phyloP scores from a whole-genome alignment of 139 green algal genomes.

The Auxenochlorella protothecoides region DNA sequence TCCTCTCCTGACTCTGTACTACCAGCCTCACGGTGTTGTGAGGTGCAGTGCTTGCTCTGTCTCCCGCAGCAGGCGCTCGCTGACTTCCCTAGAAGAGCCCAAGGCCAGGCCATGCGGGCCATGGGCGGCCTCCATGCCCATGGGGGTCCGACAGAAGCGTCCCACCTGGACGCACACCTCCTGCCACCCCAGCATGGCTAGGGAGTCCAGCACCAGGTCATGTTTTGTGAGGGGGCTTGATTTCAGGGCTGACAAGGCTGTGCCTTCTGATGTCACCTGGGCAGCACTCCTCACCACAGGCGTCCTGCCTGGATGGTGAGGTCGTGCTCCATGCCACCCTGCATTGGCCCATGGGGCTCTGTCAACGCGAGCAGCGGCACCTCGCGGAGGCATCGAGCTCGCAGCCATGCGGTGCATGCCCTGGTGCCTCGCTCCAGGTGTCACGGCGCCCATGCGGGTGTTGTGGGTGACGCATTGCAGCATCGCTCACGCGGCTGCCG shows the following conservation, averaged over 20 bases:
- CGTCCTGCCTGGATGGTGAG: not conserved
- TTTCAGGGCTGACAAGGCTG: no score
- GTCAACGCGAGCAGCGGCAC: no score
- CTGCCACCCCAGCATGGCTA: conserved; percentile 57
- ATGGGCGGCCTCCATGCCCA: conserved; percentile 39
- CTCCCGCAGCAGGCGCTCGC: conserved; percentile 55
- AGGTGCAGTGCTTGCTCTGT: conserved; percentile 46
- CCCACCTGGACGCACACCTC: conserved; percentile 62
- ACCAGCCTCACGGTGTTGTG: no score
- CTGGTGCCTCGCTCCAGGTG: no score
- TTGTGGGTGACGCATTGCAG: no score
- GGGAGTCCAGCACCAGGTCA: conserved; percentile 30
- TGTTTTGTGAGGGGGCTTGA: no score
- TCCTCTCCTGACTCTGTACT: not conserved
- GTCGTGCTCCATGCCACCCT: not conserved
- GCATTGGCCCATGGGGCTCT: not conserved
- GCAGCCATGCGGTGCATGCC: no score
- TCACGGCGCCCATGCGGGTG: no score
- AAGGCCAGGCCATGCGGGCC: conserved; percentile 21
- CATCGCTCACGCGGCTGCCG: no score
- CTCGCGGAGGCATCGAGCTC: no score
- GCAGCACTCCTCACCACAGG: not conserved
- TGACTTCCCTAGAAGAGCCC: conserved; percentile 34
- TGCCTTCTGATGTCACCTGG: not conserved
- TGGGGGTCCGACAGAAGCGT: conserved; percentile 50